Conservation (phyloP, 2,329 filamentous ascomycete genomes). For the Diaporthe ilicicola region DNA sequence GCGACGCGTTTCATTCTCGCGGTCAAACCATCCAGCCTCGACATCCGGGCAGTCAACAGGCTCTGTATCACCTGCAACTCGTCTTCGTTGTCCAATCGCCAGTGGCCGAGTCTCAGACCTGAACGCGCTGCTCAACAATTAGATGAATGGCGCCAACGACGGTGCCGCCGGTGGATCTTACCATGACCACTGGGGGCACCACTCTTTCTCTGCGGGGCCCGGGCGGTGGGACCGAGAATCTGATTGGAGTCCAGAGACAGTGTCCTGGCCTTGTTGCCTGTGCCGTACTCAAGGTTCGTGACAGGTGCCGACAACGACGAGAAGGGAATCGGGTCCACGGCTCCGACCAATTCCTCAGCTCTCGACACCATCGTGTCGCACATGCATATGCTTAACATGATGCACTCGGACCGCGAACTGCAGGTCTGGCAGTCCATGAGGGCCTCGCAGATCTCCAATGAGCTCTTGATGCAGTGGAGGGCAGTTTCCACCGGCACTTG, state of each 20-base stretch:
- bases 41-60: background rate
- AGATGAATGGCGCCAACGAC: background rate
- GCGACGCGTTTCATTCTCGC: background rate
- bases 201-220: background rate
- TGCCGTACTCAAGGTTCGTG: background rate
- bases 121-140: background rate
- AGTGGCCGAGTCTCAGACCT: background rate
- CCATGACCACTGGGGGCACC: background rate
- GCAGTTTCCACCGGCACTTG: background rate
- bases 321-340: background rate
- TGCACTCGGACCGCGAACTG: background rate
- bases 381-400: background rate
- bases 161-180: background rate
- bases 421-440: background rate
- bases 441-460: background rate
- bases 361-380: background rate
- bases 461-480: background rate
- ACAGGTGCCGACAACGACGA: background rate
- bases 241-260: background rate
- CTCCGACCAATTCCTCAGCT: background rate
- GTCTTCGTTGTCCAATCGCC: background rate
- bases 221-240: background rate
- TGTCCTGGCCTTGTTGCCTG: background rate
- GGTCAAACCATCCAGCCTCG: background rate
- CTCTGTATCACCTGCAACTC: slow-evolving; percentile 2